phyloP scores from a whole-genome alignment of 768 basidiomycete genomes.

The Rhizopogon vesiculosus region DNA sequence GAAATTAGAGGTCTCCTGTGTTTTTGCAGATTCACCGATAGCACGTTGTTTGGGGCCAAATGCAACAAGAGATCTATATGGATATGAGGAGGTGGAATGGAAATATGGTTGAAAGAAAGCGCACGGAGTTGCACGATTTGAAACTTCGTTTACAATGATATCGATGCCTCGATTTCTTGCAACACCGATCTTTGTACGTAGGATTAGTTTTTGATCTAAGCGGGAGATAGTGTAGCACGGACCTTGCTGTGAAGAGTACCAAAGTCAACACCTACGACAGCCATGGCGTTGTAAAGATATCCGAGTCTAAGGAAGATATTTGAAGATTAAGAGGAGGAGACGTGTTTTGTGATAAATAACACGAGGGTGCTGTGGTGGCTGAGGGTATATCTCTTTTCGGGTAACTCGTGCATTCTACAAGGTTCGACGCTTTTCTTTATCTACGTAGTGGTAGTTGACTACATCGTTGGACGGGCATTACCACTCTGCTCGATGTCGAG shows the following conservation, averaged over 20 bases:
- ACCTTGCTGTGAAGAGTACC: slow-evolving; percentile 90
- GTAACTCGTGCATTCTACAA: background rate
- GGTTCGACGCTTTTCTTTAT: background rate
- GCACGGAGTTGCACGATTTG: slow-evolving; percentile 94
- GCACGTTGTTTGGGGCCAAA: slow-evolving; percentile 89
- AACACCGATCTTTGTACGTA: slow-evolving; percentile 73
- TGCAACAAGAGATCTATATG: slow-evolving; percentile 80
- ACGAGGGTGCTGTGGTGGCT: background rate
- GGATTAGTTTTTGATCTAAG: slow-evolving; percentile 1
- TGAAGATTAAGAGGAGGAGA: background rate
- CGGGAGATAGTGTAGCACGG: slow-evolving; percentile 8
- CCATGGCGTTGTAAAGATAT: slow-evolving; percentile 42
- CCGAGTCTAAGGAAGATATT: background rate
- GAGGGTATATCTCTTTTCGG: background rate
- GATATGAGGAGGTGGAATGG: slow-evolving; percentile 2
- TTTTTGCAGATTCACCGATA: slow-evolving; percentile 95
- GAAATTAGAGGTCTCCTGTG: slow-evolving; percentile 96
- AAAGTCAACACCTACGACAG: slow-evolving; percentile 94
- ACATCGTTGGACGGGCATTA: too few species aligned
- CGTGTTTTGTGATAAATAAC: slow-evolving; percentile 5
- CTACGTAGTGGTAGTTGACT: too few species aligned
- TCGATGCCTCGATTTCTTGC: slow-evolving; percentile 96
- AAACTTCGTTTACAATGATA: slow-evolving; percentile 97
- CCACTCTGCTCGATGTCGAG: too few species aligned
- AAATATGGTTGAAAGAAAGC: slow-evolving; percentile 25